These are phyloP conservation scores for Malus hybrid DNA, from an alignment of 331 rosid species.

Conservation along the genomic window DNA sequence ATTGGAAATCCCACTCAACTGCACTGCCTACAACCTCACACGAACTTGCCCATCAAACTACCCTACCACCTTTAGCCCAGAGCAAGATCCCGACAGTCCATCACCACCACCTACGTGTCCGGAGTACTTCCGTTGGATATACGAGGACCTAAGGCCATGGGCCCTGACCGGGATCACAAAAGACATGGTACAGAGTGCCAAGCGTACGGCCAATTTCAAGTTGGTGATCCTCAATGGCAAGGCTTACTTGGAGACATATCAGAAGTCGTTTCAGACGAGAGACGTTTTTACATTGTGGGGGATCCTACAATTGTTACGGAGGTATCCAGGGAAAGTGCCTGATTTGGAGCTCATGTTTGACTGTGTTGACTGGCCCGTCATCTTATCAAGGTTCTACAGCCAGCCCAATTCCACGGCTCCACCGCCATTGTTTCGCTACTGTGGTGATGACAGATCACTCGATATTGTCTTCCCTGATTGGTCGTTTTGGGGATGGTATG, in stretches of 20 bases:
- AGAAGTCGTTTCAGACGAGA: constrained; percentile 59
- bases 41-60: constrained; percentile 41
- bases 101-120: constrained; percentile 36
- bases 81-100: constrained; percentile 10
- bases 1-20: constrained; percentile 41
- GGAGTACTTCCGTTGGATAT: constrained; percentile 76
- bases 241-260: constrained; percentile 59
- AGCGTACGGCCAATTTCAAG: constrained; percentile 48
- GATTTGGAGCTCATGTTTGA: constrained; percentile 87
- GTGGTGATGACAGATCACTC: constrained; percentile 52
- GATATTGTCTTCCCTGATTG: constrained; percentile 93
- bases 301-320: constrained; percentile 62
- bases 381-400: background rate
- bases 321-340: constrained; percentile 65
- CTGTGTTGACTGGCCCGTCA: constrained; percentile 73
- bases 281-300: constrained; percentile 75
- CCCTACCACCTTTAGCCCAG: background rate
- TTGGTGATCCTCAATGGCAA: constrained; percentile 50
- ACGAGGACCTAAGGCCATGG: constrained; percentile 83
- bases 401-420: constrained; percentile 33
- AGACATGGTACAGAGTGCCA: constrained; percentile 42
- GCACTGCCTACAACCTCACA: constrained; percentile 28
- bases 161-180: constrained; percentile 59
- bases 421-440: constrained; percentile 73
- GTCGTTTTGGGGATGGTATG: constrained; percentile 98